These are phyloP conservation scores for Mortierella sp. DNA, from an alignment of 371 early-diverging fungal species.

Conservation along the genomic window DNA sequence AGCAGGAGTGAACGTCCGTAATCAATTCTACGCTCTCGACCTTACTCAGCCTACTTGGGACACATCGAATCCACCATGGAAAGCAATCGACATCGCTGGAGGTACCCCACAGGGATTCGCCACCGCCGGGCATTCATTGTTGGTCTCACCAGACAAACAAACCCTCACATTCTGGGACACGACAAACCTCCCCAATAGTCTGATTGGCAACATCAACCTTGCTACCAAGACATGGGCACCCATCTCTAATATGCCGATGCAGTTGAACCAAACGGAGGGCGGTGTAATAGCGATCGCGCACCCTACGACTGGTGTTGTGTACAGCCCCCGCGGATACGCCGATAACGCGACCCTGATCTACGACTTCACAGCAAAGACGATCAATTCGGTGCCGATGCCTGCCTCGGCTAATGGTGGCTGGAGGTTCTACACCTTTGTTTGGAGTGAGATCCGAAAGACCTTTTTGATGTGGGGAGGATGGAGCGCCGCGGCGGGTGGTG, in stretches of 20 bases:
- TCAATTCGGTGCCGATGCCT: not conserved
- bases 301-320: no score
- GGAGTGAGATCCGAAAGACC: not conserved
- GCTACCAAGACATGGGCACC: no score
- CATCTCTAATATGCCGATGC: no score
- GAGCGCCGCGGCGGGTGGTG: not conserved
- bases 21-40: not conserved
- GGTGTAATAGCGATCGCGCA: no score
- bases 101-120: not conserved
- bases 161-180: not conserved
- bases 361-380: not conserved
- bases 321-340: no score
- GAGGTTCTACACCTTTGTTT: not conserved
- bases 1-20: no score
- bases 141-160: not conserved
- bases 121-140: not conserved
- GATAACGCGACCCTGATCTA: no score
- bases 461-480: not conserved
- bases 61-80: not conserved
- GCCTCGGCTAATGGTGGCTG: not conserved
- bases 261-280: no score
- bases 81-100: not conserved
- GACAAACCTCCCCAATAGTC: no score
- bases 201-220: not conserved
- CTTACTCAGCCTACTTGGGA: not conserved